Evolutionary conservation across 179 eudicot genomes (phyloP).

Genomic region (Sideroxylon spinosum): DNA sequence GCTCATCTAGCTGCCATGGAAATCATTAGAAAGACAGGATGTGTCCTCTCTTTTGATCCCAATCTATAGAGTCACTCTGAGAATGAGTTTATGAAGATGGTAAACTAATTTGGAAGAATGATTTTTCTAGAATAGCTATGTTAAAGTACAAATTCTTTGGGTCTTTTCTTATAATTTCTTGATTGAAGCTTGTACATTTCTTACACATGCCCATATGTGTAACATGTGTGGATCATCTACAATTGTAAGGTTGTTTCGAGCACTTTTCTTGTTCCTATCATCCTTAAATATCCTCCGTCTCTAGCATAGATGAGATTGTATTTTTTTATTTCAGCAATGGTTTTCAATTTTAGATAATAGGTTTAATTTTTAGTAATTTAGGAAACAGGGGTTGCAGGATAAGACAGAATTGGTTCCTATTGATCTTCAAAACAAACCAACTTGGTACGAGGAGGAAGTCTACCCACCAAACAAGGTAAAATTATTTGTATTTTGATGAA

Average conservation of each 20-base stretch:
- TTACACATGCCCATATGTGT: conserved; percentile 74
- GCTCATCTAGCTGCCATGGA: too few species aligned
- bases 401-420: conserved; percentile 72
- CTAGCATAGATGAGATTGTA: not conserved
- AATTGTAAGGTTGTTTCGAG: conserved; percentile 54
- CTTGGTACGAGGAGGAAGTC: conserved; percentile 83
- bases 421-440: conserved; percentile 69
- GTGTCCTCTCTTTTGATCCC: too few species aligned
- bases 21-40: too few species aligned
- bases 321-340: not conserved
- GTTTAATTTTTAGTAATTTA: not conserved
- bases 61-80: too few species aligned
- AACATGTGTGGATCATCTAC: conserved; percentile 68
- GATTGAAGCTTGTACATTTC: conserved; percentile 60
- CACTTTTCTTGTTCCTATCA: not conserved
- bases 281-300: not conserved
- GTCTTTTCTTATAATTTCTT: conserved; percentile 4
- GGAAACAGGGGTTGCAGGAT: conserved; percentile 66
- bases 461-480: conserved; percentile 73
- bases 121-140: not conserved
- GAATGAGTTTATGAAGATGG: too few species aligned
- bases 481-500: not conserved
- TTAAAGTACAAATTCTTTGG: not conserved
- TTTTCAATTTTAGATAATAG: not conserved
- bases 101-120: too few species aligned